These are phyloP conservation scores for Daldinia bambusicola DNA, from an alignment of 495 filamentous ascomycete genomes.

Conservation along the genomic window DNA sequence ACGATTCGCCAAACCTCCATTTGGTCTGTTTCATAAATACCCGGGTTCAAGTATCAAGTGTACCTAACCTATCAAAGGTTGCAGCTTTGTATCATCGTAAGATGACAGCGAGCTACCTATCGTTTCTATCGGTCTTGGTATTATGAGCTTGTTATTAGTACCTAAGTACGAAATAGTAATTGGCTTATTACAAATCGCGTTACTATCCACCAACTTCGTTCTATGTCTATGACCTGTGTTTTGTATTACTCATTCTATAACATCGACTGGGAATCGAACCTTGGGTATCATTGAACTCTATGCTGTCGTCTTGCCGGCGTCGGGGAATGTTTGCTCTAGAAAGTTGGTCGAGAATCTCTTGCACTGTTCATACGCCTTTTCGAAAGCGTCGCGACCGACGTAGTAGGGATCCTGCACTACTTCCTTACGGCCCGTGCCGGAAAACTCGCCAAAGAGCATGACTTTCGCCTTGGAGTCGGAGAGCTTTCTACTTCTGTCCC, in stretches of 20 bases:
- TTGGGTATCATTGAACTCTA: conserved; percentile 32
- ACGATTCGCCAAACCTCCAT: conserved; percentile 4
- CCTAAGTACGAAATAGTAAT: background rate
- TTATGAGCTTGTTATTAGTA: background rate
- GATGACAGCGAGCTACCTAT: conserved; percentile 4
- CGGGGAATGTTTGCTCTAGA: conserved; percentile 62
- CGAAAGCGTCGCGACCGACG: conserved; percentile 82
- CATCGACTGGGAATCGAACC: background rate
- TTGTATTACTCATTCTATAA: conserved; percentile 6
- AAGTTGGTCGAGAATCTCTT: conserved; percentile 82
- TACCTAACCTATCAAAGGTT: background rate
- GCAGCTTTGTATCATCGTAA: conserved; percentile 8
- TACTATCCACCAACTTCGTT: background rate
- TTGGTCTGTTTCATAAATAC: conserved; percentile 23
- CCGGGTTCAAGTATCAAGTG: background rate
- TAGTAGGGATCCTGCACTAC: conserved; percentile 96
- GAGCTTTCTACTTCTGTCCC: conserved; percentile 61
- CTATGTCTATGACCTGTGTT: background rate
- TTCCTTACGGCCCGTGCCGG: conserved; percentile 68
- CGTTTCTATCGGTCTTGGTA: background rate
- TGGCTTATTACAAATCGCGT: background rate
- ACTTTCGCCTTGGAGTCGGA: conserved; percentile 63
- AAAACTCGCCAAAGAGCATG: conserved; percentile 87
- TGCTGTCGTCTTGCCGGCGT: conserved; percentile 40
- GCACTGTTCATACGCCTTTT: conserved; percentile 85